Conservation (phyloP, 805 yeast species). For the Metschnikowia corniflorae region DNA sequence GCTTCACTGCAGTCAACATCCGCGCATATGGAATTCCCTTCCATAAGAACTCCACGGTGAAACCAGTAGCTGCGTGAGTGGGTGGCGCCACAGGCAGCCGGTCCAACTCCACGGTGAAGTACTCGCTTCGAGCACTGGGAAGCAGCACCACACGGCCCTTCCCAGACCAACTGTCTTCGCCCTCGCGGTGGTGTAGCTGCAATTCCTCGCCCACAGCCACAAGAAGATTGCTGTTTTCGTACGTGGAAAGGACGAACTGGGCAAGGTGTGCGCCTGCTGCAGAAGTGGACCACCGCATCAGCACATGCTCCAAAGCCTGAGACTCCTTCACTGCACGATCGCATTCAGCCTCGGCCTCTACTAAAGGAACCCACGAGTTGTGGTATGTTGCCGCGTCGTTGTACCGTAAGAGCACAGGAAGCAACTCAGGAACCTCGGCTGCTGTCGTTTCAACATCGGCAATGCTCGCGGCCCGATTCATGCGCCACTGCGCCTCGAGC, state of each 20-base stretch:
- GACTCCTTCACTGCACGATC: constrained; percentile 73
- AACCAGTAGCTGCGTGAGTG: constrained; percentile 57
- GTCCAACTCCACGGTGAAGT: constrained; percentile 63
- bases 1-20: constrained; percentile 74
- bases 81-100: constrained; percentile 47
- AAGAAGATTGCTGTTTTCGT: constrained; percentile 61
- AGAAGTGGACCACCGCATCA: constrained; percentile 70
- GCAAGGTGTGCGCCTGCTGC: constrained; percentile 64
- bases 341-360: constrained; percentile 76
- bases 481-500: constrained; percentile 80
- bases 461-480: constrained; percentile 67
- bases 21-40: constrained; percentile 78
- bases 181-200: constrained; percentile 49
- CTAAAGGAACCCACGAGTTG: constrained; percentile 77
- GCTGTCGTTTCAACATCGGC: constrained; percentile 53
- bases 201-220: constrained; percentile 86
- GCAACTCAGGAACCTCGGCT: constrained; percentile 44
- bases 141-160: constrained; percentile 67
- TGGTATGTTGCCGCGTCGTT: constrained; percentile 84
- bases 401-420: constrained; percentile 73
- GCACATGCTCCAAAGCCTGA: constrained; percentile 68
- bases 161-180: constrained; percentile 71
- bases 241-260: constrained; percentile 62
- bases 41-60: constrained; percentile 87
- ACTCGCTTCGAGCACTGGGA: constrained; percentile 62